Conservation (phyloP, 169 alveolate species). For the Babesia divergens region DNA sequence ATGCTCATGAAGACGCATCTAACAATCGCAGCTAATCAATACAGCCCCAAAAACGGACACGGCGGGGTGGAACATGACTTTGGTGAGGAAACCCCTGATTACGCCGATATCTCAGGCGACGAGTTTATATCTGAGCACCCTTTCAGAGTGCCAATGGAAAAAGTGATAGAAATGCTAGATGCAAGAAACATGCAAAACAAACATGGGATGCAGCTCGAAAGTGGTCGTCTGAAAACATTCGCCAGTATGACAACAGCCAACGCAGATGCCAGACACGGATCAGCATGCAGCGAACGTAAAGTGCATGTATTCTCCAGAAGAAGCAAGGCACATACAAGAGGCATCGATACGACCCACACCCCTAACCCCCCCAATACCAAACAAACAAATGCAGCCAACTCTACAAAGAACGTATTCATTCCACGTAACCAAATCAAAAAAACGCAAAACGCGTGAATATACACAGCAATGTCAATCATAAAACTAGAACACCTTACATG, state of each 20-base stretch:
- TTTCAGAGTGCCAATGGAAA: neutral
- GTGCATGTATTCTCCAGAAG: slow-evolving; percentile 26
- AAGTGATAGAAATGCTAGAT: neutral
- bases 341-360: neutral
- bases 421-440: slow-evolving; percentile 10
- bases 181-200: too few species aligned
- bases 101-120: neutral
- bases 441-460: neutral
- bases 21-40: neutral
- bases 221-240: neutral
- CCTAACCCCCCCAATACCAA: neutral
- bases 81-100: neutral
- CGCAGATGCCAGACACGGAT: neutral
- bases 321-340: neutral
- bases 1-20: neutral
- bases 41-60: neutral
- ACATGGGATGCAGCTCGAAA: neutral
- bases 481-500: neutral
- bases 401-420: neutral
- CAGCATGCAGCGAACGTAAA: slow-evolving; percentile 9
- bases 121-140: neutral
- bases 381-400: slow-evolving; percentile 2
- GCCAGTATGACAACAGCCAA: neutral
- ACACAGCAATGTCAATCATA: neutral
- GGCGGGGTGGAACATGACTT: neutral